Percentiles rank a stretch among this genome's conserved stretches.
Conservation (phyloP, 179 eudicot genomes). For the Spergularia azorica region DNA sequence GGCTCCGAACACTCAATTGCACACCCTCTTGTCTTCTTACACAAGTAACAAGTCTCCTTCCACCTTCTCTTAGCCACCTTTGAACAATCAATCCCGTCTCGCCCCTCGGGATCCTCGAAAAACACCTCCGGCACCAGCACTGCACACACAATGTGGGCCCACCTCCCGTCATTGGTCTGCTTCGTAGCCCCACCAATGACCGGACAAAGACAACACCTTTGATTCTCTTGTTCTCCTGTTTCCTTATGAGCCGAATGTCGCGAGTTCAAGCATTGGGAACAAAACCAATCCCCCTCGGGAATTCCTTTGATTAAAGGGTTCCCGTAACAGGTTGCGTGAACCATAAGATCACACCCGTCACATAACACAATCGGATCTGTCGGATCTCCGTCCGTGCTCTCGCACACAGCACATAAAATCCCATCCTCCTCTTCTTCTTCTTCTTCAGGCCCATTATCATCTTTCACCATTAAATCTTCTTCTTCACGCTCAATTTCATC, state of each 20-base stretch:
- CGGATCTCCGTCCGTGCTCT: conserved; percentile 87
- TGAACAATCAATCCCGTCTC: conserved; percentile 74
- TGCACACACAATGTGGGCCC: conserved; percentile 88
- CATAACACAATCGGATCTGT: conserved; percentile 88
- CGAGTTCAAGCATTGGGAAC: conserved; percentile 48
- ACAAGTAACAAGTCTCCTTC: conserved; percentile 60
- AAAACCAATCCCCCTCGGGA: conserved; percentile 96
- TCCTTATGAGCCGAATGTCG: neutral
- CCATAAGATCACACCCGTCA: conserved; percentile 93
- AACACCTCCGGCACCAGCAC: conserved; percentile 85
- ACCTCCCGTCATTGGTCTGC: conserved; percentile 52
- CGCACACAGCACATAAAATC: conserved; percentile 71
- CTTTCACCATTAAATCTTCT: neutral
- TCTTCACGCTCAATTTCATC: too few relatives aligned
- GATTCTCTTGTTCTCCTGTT: too few relatives aligned
- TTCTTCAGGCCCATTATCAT: neutral
- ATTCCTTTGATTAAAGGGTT: conserved; percentile 54
- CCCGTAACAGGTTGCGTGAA: conserved; percentile 81
- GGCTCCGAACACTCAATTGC: conserved; percentile 82
- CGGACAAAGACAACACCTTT: conserved; percentile 73
- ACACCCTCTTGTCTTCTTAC: conserved; percentile 58
- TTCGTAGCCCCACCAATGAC: conserved; percentile 67
- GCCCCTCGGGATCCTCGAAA: conserved; percentile 65
- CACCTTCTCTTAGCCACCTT: conserved; percentile 60
- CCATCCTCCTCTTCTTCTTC: conserved; percentile 54